Evolutionary conservation across 805 yeast species (phyloP).

Genomic region (Candida fluviatilis): DNA sequence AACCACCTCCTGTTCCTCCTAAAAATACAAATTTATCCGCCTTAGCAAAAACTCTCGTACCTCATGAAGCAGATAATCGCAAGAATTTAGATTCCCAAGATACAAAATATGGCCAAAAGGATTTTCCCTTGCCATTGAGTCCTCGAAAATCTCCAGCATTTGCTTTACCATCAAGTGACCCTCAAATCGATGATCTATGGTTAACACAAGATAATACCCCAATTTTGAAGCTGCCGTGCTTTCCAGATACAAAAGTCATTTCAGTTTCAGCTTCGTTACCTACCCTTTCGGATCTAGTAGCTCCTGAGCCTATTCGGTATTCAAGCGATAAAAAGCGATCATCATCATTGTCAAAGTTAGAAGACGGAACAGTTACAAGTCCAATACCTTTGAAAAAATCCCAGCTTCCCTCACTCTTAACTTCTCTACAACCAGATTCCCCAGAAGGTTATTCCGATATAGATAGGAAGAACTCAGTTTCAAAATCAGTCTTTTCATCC

Average conservation of each 20-base stretch:
- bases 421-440: neutral
- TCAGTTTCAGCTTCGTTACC: neutral
- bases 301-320: too few relatives aligned
- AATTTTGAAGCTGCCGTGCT: neutral
- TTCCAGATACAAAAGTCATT: neutral
- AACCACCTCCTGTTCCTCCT: neutral
- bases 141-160: too few relatives aligned
- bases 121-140: too few relatives aligned
- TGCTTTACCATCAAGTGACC: too few relatives aligned
- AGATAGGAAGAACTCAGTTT: constrained; percentile 2
- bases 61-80: neutral
- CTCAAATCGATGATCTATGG: constrained; percentile 4
- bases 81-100: too few relatives aligned
- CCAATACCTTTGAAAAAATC: neutral
- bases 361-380: neutral
- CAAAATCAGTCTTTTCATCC: constrained; percentile 6
- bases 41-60: neutral
- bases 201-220: neutral
- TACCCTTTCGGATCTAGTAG: too few relatives aligned
- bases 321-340: too few relatives aligned
- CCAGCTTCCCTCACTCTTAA: neutral
- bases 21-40: neutral
- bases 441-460: constrained; percentile 1
- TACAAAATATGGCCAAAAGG: too few relatives aligned
- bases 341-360: neutral